Evolutionary conservation across 2,329 filamentous ascomycete species (phyloP).

Genomic region (Mariannaea sp.): DNA sequence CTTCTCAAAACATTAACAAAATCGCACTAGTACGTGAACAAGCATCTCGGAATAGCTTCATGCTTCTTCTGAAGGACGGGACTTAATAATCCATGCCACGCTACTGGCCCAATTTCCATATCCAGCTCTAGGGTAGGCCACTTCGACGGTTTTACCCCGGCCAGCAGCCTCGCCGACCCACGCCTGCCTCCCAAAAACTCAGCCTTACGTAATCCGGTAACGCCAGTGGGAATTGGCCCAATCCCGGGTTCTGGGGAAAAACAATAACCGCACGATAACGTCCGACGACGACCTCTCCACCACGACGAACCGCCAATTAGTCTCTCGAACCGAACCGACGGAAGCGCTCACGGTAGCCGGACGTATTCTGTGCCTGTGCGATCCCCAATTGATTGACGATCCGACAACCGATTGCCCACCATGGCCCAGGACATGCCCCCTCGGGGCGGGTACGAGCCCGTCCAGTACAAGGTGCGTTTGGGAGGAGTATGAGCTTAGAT

Average conservation of each 20-base stretch:
- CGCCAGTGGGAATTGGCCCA: slow-evolving; percentile 23
- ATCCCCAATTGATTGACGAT: slow-evolving; percentile 26
- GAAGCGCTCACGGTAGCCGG: slow-evolving; percentile 7
- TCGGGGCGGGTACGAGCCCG: slow-evolving; percentile 87
- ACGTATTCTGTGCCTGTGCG: slow-evolving; percentile 13
- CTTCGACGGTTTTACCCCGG: slow-evolving; percentile 13
- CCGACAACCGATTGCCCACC: slow-evolving; percentile 46
- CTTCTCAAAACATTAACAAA: too few species aligned
- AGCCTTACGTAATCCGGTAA: slow-evolving; percentile 35
- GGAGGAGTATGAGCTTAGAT: not conserved
- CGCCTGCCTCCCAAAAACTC: slow-evolving; percentile 3
- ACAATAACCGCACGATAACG: slow-evolving; percentile 38
- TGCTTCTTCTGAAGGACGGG: slow-evolving; percentile 6
- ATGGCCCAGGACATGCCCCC: slow-evolving; percentile 99
- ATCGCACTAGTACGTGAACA: not conserved
- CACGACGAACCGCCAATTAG: slow-evolving; percentile 1
- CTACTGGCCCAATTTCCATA: slow-evolving; percentile 18
- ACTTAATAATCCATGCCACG: slow-evolving; percentile 26
- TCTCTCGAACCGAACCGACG: slow-evolving; percentile 1
- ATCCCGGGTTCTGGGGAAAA: slow-evolving; percentile 23
- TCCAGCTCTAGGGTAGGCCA: slow-evolving; percentile 12
- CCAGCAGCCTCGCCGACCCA: not conserved
- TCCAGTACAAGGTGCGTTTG: slow-evolving; percentile 88
- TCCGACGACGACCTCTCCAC: slow-evolving; percentile 10
- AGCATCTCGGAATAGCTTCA: slow-evolving; percentile 24